Base-by-base conservation (phyloP, 371 early-diverging fungal genomes). In the Rhizopus stolonifer region DNA sequence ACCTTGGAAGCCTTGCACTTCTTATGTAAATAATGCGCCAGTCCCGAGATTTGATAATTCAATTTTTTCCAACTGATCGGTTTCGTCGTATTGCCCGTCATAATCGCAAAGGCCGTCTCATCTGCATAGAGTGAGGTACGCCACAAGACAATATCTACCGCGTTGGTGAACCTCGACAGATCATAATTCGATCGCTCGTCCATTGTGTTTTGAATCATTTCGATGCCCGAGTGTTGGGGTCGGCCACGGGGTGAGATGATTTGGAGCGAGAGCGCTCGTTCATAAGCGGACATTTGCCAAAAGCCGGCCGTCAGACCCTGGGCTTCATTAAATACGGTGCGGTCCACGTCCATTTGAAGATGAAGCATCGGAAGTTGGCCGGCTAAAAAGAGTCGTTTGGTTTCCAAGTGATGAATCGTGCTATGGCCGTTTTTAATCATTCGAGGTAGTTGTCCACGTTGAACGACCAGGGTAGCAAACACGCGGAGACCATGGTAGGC, bases 181-280 rank as follows among this genome's bases (percentile, higher is more conserved):
- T 91, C 87, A n/a, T 78, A 75, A 18, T 84, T 83, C 4, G 88
- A 80, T 33, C 82, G 77, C 55, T 87, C 88, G 51, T 91, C 92
- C 26, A 82, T 49, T 10, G 83, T 80, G 23, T 75, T 71, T 22
- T 72, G 66, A 9, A 82, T 77, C 18, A 77, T 68, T 55, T 89
- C 92, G 46, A 89, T 79, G 36, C 89, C 85, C 1, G 91, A 87
- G 56, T 85, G 86, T 61, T 91, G 92, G 23, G 81, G 82, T 61
- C 84, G 76, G 4, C 65, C 58, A 0, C 74, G 72, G 43, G 74
- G 31, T 7, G 31, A 55, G 8, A 78, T 68, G 0, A 62, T 11
- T 11, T 64, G 50, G 4, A 52, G 13, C 3, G 61, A 45, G n/a
- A 69, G 48, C 0, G 73, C 75, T 14, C 56, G 56, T 8, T 78